These are phyloP conservation scores for Neurospora sp. DNA, from an alignment of 495 filamentous ascomycete species.

Conservation along the genomic window DNA sequence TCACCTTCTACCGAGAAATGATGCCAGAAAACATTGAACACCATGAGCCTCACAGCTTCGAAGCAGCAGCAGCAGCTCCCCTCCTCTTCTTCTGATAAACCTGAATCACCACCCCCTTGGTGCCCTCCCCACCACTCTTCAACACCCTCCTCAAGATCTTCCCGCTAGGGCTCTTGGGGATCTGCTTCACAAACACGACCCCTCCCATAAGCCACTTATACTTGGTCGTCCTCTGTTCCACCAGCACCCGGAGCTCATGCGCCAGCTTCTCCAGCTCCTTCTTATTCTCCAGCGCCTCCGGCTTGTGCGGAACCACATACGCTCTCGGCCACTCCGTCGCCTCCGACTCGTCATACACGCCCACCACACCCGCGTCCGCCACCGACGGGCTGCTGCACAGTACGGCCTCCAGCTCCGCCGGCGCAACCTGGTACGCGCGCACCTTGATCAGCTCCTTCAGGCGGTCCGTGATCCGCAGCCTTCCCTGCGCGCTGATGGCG, in stretches of 20 bases:
- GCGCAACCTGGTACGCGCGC: slow-evolving; percentile 60
- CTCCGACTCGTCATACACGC: slow-evolving; percentile 56
- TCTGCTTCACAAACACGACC: slow-evolving; percentile 50
- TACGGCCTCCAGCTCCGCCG: slow-evolving; percentile 58
- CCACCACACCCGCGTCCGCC: slow-evolving; percentile 55
- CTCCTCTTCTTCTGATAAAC: slow-evolving; percentile 21
- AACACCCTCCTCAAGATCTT: slow-evolving; percentile 57
- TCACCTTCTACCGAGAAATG: not conserved
- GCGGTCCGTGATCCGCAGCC: slow-evolving; percentile 62
- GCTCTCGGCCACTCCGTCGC: slow-evolving; percentile 21
- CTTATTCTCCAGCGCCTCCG: slow-evolving; percentile 30
- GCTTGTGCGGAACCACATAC: slow-evolving; percentile 18
- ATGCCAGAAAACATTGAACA: not conserved
- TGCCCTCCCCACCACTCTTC: slow-evolving; percentile 13
- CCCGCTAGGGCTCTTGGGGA: slow-evolving; percentile 59
- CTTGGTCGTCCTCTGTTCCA: slow-evolving; percentile 50
- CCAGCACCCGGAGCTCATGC: slow-evolving; percentile 29
- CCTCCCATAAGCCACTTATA: slow-evolving; percentile 59
- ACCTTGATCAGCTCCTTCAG: slow-evolving; percentile 77
- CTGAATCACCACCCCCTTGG: slow-evolving; percentile 13
- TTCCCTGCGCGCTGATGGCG: slow-evolving; percentile 43
- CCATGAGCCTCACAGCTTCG: not conserved
- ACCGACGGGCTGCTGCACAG: slow-evolving; percentile 44
- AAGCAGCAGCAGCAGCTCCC: not conserved
- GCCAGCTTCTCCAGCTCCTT: slow-evolving; percentile 40